A percentile compares a stretch with the other conserved stretches of the same genome.
Evolutionary conservation across 2,329 filamentous ascomycete genomes (phyloP).

Genomic region (Akanthomyces muscarius): DNA sequence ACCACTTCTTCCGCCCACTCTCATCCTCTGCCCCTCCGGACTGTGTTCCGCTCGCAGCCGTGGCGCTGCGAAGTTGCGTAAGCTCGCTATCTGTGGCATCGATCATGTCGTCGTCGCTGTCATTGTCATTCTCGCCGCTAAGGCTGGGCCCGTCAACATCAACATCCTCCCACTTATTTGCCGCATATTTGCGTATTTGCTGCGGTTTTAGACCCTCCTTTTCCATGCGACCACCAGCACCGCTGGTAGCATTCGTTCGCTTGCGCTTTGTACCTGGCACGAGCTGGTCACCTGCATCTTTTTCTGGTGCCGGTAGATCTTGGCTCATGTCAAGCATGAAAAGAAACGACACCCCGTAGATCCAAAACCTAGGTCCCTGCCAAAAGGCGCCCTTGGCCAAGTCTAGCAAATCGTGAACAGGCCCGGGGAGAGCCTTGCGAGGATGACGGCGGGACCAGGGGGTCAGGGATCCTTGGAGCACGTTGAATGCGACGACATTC

Average conservation of each 20-base stretch:
- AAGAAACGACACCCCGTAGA: constrained; percentile 82
- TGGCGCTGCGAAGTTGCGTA: constrained; percentile 30
- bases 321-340: constrained; percentile 85
- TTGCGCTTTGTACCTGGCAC: constrained; percentile 50
- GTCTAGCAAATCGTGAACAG: constrained; percentile 72
- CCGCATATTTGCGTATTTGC: constrained; percentile 38
- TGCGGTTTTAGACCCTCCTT: constrained; percentile 42
- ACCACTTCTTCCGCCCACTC: constrained; percentile 45
- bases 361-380: constrained; percentile 75
- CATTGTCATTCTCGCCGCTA: constrained; percentile 31
- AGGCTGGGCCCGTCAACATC: constrained; percentile 37
- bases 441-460: constrained; percentile 85
- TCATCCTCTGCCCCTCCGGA: constrained; percentile 20
- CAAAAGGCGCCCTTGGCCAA: constrained; percentile 80
- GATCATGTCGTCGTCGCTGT: constrained; percentile 37
- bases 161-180: constrained; percentile 39
- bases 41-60: constrained; percentile 21
- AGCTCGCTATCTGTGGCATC: constrained; percentile 32
- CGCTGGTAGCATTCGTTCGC: constrained; percentile 43
- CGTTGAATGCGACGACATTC: constrained; percentile 74
- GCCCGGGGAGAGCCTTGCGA: constrained; percentile 65
- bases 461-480: constrained; percentile 70
- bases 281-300: constrained; percentile 28
- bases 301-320: constrained; percentile 51
- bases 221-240: constrained; percentile 52